Percentiles rank a stretch among this genome's conserved stretches.
Conservation (phyloP, 441 rosid species). For the Erodium moschatum region DNA sequence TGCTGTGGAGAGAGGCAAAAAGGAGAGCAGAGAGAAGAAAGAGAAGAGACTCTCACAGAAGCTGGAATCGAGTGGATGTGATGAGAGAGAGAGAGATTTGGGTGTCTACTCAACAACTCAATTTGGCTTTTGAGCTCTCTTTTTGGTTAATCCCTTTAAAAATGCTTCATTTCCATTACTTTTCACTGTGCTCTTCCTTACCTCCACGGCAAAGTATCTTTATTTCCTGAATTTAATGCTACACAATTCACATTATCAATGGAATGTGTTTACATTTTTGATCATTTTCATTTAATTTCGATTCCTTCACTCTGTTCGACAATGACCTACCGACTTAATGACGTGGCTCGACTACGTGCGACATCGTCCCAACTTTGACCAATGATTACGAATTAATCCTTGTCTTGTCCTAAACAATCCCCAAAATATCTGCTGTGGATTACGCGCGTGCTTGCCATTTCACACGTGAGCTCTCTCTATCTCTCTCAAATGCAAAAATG, state of each 20-base stretch:
- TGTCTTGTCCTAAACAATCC: not conserved
- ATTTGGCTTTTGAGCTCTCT: not conserved
- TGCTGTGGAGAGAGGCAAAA: not conserved
- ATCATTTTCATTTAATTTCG: too few species aligned
- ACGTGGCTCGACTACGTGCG: not conserved
- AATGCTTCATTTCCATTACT: not conserved
- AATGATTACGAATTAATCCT: not conserved
- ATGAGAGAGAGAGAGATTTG: slow-evolving; percentile 1
- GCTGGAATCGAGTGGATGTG: slow-evolving; percentile 5
- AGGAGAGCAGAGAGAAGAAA: not conserved
- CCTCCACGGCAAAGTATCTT: not conserved
- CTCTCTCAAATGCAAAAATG: slow-evolving; percentile 4
- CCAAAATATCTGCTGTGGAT: not conserved
- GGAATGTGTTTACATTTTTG: too few species aligned
- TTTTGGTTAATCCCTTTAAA: not conserved
- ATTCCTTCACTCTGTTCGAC: too few species aligned
- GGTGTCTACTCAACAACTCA: not conserved
- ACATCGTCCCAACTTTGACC: slow-evolving; percentile 4
- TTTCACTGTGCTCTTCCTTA: not conserved
- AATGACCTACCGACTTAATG: not conserved
- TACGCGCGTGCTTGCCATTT: not conserved
- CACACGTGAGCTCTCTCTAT: not conserved
- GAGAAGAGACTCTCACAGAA: not conserved
- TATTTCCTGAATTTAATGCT: not conserved
- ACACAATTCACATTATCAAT: not conserved